These are phyloP conservation scores for Tulasnella calospora DNA, from an alignment of 768 basidiomycete genomes.

Conservation along the genomic window DNA sequence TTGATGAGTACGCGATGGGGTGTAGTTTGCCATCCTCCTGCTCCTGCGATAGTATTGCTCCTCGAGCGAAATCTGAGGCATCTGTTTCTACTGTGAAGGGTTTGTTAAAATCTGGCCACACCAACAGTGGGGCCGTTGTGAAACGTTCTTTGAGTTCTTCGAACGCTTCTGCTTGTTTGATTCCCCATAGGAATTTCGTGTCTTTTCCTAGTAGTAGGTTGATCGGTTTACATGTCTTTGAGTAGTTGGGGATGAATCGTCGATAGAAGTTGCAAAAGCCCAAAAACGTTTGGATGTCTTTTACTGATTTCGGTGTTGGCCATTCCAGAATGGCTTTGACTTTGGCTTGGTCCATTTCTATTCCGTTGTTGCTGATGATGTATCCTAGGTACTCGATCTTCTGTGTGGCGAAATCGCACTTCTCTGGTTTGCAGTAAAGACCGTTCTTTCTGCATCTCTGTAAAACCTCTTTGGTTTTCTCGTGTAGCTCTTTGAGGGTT, in stretches of 20 bases:
- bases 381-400: conserved; percentile 20
- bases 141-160: not conserved
- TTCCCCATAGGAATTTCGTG: not conserved
- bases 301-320: conserved; percentile 31
- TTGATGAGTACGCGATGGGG: not conserved
- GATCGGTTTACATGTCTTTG: not conserved
- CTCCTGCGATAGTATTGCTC: conserved; percentile 12
- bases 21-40: not conserved
- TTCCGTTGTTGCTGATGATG: not conserved
- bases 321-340: conserved; percentile 31
- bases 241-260: conserved; percentile 32
- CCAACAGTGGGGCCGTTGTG: not conserved
- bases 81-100: not conserved
- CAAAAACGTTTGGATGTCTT: conserved; percentile 32
- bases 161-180: not conserved
- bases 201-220: not conserved
- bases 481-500: conserved; percentile 13
- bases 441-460: not conserved
- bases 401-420: not conserved
- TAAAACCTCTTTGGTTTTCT: conserved; percentile 13
- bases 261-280: conserved; percentile 36
- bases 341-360: conserved; percentile 32
- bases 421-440: not conserved
- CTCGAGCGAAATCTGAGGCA: not conserved
- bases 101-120: not conserved